phyloP scores from a whole-genome alignment of 805 yeast species.

The Scheffersomyces stipitis region DNA sequence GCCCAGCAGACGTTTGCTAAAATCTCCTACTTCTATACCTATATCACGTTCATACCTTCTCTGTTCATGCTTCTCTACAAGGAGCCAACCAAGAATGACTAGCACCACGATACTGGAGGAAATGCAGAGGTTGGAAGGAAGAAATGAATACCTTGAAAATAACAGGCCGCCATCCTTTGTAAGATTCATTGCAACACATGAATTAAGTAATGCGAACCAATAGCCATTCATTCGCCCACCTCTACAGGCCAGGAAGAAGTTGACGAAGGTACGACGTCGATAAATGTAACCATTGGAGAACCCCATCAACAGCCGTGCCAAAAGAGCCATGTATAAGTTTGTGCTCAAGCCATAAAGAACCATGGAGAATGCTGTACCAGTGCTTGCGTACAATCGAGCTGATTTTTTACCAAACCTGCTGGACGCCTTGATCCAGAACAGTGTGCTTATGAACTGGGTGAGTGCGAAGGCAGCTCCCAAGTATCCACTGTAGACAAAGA shows the following conservation, averaged over 20 bases:
- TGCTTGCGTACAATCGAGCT: not conserved
- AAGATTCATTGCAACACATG: too few relatives aligned
- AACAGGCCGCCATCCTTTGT: conserved; percentile 4
- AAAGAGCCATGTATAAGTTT: not conserved
- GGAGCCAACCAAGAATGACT: conserved; percentile 14
- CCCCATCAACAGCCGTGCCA: not conserved
- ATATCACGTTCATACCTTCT: conserved; percentile 8
- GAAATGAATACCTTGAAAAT: conserved; percentile 14
- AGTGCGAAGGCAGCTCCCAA: conserved; percentile 18
- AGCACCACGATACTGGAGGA: conserved; percentile 22
- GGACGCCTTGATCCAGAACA: conserved; percentile 2
- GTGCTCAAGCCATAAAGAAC: conserved; percentile 1
- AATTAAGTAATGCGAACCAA: too few relatives aligned
- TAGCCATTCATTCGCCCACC: conserved; percentile 17
- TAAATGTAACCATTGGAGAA: conserved; percentile 15
- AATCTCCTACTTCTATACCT: conserved; percentile 17
- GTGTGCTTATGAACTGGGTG: conserved; percentile 18
- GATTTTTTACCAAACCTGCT: conserved; percentile 1
- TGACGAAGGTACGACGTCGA: conserved; percentile 17
- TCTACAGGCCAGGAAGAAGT: conserved; percentile 15
- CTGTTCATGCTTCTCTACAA: conserved; percentile 15
- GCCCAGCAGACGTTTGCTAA: too few relatives aligned
- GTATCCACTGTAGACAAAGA: conserved; percentile 16
- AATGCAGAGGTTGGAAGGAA: conserved; percentile 15
- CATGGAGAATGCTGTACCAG: not conserved